A percentile compares a stretch with the other conserved stretches of the same genome.
Conservation (phyloP, 345 rosid species). For the Lenwebbia sp. region DNA sequence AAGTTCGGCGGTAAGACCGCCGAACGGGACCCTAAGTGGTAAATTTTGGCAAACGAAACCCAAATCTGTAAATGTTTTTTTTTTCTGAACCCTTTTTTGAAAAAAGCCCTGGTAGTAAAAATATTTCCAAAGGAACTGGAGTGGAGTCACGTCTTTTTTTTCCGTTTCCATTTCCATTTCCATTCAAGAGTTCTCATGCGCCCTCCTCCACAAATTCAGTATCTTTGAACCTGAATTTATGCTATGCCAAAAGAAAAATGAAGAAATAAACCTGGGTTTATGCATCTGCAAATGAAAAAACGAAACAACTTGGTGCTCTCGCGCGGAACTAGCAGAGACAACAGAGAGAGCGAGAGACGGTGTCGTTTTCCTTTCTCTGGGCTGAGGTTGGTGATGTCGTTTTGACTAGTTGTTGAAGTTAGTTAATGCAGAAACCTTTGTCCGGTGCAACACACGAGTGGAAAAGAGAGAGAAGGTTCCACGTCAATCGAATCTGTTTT, state of each 20-base stretch:
- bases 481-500: too few species aligned
- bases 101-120: not conserved
- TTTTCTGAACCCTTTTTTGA: too few species aligned
- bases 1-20: too few species aligned
- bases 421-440: too few species aligned
- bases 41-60: too few species aligned
- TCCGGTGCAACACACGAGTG: too few species aligned
- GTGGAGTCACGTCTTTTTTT: too few species aligned
- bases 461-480: too few species aligned
- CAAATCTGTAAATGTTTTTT: too few species aligned
- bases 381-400: not conserved
- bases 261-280: not conserved
- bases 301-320: not conserved
- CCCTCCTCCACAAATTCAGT: not conserved
- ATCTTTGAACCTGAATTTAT: not conserved
- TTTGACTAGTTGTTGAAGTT: not conserved
- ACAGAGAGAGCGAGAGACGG: not conserved
- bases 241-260: not conserved
- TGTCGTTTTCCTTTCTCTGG: not conserved
- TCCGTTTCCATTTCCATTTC: too few species aligned
- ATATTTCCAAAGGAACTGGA: not conserved
- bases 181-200: too few species aligned
- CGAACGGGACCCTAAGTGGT: too few species aligned
- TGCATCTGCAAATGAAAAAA: not conserved
- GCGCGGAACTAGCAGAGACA: not conserved